phyloP scores from a whole-genome alignment of 345 rosid genomes.

The Camelina sativa region DNA sequence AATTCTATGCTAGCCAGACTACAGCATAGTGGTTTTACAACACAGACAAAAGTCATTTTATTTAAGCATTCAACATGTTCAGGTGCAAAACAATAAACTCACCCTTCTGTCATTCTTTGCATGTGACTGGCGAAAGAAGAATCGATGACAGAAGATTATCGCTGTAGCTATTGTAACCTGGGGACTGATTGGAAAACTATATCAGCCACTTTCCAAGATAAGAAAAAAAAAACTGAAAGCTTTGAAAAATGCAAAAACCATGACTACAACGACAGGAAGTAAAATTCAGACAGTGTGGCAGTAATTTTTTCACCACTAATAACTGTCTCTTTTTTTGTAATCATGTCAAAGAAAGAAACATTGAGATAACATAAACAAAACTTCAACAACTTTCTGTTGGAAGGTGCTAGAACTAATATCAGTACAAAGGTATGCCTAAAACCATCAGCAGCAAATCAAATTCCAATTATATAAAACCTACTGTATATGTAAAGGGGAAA shows the following conservation, averaged over 20 bases:
- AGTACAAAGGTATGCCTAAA: constrained; percentile 13
- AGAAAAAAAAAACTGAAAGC: constrained; percentile 19
- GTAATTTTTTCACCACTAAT: constrained; percentile 11
- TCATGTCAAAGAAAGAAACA: constrained; percentile 15
- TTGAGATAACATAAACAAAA: background rate
- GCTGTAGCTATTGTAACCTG: constrained; percentile 96
- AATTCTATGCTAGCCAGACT: constrained; percentile 34
- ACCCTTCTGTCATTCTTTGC: constrained; percentile 93
- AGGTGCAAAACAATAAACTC: constrained; percentile 50
- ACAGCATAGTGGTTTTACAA: constrained; percentile 25
- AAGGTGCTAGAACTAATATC: background rate
- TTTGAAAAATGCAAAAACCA: constrained; percentile 28
- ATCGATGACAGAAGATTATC: constrained; percentile 88
- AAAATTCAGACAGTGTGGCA: constrained; percentile 12
- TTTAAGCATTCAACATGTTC: constrained; percentile 13
- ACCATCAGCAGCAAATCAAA: constrained; percentile 16
- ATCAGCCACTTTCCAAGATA: constrained; percentile 27
- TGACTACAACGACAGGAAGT: constrained; percentile 7
- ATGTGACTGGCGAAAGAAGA: constrained; percentile 94
- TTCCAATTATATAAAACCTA: background rate
- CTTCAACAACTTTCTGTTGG: background rate
- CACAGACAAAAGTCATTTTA: constrained; percentile 3
- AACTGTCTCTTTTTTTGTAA: background rate
- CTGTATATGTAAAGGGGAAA: background rate
- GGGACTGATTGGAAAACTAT: constrained; percentile 58